phyloP scores from a whole-genome alignment of 345 rosid species.

The Rhodamnia rubescens region DNA sequence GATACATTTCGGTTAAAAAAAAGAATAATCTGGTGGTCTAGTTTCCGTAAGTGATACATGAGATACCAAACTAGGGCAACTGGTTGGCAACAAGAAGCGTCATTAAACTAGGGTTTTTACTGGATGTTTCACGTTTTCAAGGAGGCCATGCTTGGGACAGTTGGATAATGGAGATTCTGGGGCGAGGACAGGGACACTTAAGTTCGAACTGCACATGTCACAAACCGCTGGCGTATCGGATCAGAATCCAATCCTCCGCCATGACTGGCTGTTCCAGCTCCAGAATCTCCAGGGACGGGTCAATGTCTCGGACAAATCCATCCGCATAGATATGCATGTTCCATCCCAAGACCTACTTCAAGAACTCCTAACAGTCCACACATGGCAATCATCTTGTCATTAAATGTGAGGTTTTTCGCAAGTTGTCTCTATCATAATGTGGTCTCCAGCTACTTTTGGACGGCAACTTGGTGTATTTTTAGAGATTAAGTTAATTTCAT shows the following conservation, averaged over 20 bases:
- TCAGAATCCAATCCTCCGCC: not conserved
- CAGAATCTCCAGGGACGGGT: not conserved
- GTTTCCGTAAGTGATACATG: not conserved
- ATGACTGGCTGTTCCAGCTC: not conserved
- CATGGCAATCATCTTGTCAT: not conserved
- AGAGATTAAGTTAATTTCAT: not conserved
- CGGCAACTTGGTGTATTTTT: not conserved
- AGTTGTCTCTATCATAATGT: not conserved
- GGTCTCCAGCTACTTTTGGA: not conserved
- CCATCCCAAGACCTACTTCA: not conserved
- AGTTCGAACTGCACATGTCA: not conserved
- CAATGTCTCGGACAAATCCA: not conserved
- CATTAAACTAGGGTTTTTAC: not conserved
- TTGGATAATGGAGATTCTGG: not conserved
- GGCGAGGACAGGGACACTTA: not conserved
- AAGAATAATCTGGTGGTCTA: not conserved
- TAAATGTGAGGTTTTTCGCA: not conserved
- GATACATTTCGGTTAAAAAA: not conserved
- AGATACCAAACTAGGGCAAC: not conserved
- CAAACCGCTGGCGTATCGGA: not conserved
- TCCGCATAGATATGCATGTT: not conserved
- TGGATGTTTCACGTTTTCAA: not conserved
- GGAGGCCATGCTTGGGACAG: not conserved
- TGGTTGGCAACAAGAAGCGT: not conserved
- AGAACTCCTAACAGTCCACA: not conserved